Evolutionary conservation across 495 filamentous ascomycete genomes (phyloP).

Genomic region (Usnea hakonensis): DNA sequence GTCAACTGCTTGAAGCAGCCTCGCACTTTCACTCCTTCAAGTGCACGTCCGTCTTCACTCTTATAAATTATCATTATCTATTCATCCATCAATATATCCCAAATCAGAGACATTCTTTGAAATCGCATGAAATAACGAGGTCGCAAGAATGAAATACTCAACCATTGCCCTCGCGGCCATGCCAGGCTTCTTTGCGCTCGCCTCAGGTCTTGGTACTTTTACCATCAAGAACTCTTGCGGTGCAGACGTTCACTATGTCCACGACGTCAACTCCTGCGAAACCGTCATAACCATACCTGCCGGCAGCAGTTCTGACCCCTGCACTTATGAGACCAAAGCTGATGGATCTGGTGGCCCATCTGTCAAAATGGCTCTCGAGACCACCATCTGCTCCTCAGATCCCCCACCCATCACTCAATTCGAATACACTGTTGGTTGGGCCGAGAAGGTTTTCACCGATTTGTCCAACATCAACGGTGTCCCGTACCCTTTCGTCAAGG

Average conservation of each 20-base stretch:
- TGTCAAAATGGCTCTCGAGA: constrained; percentile 12
- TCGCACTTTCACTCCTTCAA: constrained; percentile 23
- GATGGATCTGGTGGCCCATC: constrained; percentile 1
- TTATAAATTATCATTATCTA: background rate
- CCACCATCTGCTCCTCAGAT: constrained; percentile 9
- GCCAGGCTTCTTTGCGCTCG: constrained; percentile 14
- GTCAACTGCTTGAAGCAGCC: constrained; percentile 21
- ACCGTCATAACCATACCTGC: background rate
- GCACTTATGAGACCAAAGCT: constrained; percentile 8
- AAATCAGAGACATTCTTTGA: background rate
- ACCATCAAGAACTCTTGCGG: constrained; percentile 16
- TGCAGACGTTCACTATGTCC: constrained; percentile 5
- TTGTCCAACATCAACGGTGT: constrained; percentile 19
- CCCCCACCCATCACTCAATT: constrained; percentile 17
- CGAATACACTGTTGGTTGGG: constrained; percentile 17
- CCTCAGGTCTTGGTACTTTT: constrained; percentile 7
- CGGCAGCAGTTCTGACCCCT: background rate
- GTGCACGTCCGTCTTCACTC: constrained; percentile 1
- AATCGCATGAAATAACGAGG: constrained; percentile 4
- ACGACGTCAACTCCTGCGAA: constrained; percentile 8
- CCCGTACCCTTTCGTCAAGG: constrained; percentile 16
- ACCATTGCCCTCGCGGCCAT: constrained; percentile 14
- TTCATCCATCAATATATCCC: background rate
- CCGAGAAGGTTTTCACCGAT: constrained; percentile 16
- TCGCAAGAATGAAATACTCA: constrained; percentile 14